phyloP scores from a whole-genome alignment of 2,329 filamentous ascomycete species.

The Trichophyton mentagrophytes region DNA sequence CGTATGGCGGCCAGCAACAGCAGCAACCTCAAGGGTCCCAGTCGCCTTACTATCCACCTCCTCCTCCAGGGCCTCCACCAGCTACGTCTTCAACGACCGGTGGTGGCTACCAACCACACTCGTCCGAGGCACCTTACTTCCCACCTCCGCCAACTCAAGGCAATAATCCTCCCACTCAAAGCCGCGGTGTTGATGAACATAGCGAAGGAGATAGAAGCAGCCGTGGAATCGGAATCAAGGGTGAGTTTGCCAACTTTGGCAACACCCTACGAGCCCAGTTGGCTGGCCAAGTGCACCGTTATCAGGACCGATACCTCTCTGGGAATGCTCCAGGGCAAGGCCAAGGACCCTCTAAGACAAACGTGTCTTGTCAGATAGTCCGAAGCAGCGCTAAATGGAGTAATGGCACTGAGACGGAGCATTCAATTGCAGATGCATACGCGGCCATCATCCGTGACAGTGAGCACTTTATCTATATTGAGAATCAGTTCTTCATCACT shows the following conservation, averaged over 20 bases:
- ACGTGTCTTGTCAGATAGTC: constrained; percentile 57
- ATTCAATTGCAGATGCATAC: constrained; percentile 81
- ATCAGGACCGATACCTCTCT: constrained; percentile 26
- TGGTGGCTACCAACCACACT: constrained; percentile 7
- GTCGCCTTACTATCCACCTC: neutral
- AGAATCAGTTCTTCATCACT: constrained; percentile 98
- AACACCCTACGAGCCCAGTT: constrained; percentile 29
- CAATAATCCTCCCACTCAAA: constrained; percentile 19
- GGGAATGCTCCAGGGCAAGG: constrained; percentile 10
- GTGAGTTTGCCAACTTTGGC: constrained; percentile 28
- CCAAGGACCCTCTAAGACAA: constrained; percentile 18
- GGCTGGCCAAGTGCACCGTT: constrained; percentile 33
- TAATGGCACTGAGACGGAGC: constrained; percentile 48
- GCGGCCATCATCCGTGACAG: constrained; percentile 64
- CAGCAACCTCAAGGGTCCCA: constrained; percentile 6
- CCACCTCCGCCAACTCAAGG: constrained; percentile 31
- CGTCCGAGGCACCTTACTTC: constrained; percentile 24
- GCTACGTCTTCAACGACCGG: neutral
- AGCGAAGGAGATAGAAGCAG: constrained; percentile 23
- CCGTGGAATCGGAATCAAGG: constrained; percentile 25
- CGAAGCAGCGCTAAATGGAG: constrained; percentile 65
- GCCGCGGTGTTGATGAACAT: constrained; percentile 23
- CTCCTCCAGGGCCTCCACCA: neutral
- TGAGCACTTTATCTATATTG: constrained; percentile 90
- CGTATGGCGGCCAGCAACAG: too few relatives aligned